Evolutionary conservation across 75 land plant species (phyloP).

Genomic region (Pseudotsuga menziesii): DNA sequence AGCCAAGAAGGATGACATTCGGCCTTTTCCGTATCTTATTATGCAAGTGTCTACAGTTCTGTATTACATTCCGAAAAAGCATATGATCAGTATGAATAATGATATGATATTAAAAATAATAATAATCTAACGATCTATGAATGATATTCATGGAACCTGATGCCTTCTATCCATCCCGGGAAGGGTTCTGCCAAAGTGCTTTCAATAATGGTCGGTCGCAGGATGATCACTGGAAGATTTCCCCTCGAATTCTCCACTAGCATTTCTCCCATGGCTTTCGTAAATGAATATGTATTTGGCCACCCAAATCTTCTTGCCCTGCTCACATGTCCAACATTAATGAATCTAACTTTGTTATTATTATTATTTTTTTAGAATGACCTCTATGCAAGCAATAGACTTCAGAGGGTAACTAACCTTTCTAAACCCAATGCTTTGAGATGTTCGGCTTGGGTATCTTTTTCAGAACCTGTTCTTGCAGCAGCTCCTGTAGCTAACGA

Average conservation of each 20-base stretch:
- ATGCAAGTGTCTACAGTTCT: constrained; percentile 57
- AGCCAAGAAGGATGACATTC: constrained; percentile 32
- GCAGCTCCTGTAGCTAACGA: too few relatives aligned
- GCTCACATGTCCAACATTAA: too few relatives aligned
- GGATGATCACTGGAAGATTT: constrained; percentile 43
- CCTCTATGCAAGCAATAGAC: not conserved
- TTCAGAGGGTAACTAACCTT: constrained; percentile 12
- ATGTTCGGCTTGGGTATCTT: not conserved
- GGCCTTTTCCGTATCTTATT: constrained; percentile 45
- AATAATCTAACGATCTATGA: not conserved
- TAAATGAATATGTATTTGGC: constrained; percentile 81
- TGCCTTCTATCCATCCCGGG: constrained; percentile 88
- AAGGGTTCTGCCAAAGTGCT: constrained; percentile 72
- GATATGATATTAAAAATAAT: not conserved
- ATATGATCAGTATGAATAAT: too few relatives aligned
- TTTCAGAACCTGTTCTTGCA: not conserved
- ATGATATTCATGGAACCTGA: constrained; percentile 13
- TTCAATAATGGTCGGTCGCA: constrained; percentile 69
- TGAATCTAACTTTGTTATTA: not conserved
- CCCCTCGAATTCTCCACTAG: constrained; percentile 25
- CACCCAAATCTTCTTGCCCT: constrained; percentile 66
- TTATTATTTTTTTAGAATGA: not conserved
- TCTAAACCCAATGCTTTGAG: constrained; percentile 40
- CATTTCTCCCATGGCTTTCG: constrained; percentile 89
- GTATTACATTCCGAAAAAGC: not conserved